phyloP scores from a whole-genome alignment of 257 asterid genomes.

The Rehmannia glutinosa region DNA sequence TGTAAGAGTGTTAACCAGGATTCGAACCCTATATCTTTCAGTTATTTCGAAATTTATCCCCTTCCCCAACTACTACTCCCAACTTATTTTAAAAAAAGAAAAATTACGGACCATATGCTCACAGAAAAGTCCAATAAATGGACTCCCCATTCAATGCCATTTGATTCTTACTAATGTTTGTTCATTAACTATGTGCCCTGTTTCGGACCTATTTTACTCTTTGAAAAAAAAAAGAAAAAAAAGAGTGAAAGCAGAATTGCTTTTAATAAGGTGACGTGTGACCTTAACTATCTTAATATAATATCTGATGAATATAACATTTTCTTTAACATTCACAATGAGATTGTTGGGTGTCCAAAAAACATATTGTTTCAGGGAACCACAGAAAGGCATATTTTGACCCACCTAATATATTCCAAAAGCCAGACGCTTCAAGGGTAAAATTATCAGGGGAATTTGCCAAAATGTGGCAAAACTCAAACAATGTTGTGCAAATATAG shows the following conservation, averaged over 20 bases:
- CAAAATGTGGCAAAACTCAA: too few species aligned
- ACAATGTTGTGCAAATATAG: too few species aligned
- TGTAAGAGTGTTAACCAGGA: too few species aligned
- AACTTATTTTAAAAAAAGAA: too few species aligned
- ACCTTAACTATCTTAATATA: not conserved
- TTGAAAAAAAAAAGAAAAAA: too few species aligned
- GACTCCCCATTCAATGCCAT: not conserved
- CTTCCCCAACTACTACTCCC: too few species aligned
- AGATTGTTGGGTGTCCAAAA: not conserved
- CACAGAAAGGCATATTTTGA: not conserved
- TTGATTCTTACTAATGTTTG: not conserved
- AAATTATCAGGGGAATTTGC: too few species aligned
- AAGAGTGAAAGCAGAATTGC: too few species aligned
- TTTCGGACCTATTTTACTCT: not conserved
- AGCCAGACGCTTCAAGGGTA: not conserved
- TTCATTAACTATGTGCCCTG: not conserved
- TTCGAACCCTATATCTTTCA: too few species aligned
- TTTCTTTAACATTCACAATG: not conserved
- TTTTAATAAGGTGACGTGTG: not conserved
- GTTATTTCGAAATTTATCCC: too few species aligned
- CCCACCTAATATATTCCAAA: slow-evolving; percentile 15
- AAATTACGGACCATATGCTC: too few species aligned
- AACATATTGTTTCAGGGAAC: not conserved
- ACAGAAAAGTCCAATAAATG: not conserved
- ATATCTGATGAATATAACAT: not conserved